Conservation (phyloP, 345 rosid genomes). For the Iberis pinnata region DNA sequence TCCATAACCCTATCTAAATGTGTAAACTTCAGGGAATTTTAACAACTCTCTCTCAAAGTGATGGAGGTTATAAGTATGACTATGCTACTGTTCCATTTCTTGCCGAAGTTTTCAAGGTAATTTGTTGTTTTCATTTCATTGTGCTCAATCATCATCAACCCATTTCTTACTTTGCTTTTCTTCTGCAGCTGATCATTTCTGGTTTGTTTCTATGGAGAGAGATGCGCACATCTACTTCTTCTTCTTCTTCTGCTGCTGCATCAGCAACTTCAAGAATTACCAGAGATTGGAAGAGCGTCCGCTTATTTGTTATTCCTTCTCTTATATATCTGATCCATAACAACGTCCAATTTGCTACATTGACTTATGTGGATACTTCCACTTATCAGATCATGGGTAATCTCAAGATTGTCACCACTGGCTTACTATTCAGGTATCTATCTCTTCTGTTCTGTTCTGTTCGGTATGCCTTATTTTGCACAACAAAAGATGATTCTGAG, state of each 20-base stretch:
- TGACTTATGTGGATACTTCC: slow-evolving; percentile 83
- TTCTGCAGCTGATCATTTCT: slow-evolving; percentile 65
- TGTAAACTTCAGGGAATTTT: slow-evolving; percentile 61
- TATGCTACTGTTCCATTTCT: slow-evolving; percentile 95
- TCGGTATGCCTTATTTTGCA: neutral
- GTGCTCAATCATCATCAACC: neutral
- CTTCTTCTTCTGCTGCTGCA: no score
- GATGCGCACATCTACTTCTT: slow-evolving; percentile 36
- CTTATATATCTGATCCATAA: slow-evolving; percentile 81
- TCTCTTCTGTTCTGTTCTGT: neutral
- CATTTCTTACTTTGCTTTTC: neutral
- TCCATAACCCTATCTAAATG: neutral
- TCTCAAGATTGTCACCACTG: slow-evolving; percentile 93
- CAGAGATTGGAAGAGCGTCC: slow-evolving; percentile 76
- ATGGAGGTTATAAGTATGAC: slow-evolving; percentile 78
- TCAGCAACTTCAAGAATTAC: slow-evolving; percentile 61
- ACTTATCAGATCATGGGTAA: slow-evolving; percentile 98
- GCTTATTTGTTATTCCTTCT: slow-evolving; percentile 81
- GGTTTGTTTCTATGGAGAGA: slow-evolving; percentile 78
- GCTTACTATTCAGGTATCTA: slow-evolving; percentile 68
- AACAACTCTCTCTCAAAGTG: slow-evolving; percentile 80
- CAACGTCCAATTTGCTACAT: slow-evolving; percentile 90
- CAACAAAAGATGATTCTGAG: neutral
- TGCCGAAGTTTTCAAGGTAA: slow-evolving; percentile 86
- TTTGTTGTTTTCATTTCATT: neutral